Percentiles rank a stretch among this genome's conserved stretches.
Conservation (phyloP, 2,329 filamentous ascomycete species). For the Phoma sp. region DNA sequence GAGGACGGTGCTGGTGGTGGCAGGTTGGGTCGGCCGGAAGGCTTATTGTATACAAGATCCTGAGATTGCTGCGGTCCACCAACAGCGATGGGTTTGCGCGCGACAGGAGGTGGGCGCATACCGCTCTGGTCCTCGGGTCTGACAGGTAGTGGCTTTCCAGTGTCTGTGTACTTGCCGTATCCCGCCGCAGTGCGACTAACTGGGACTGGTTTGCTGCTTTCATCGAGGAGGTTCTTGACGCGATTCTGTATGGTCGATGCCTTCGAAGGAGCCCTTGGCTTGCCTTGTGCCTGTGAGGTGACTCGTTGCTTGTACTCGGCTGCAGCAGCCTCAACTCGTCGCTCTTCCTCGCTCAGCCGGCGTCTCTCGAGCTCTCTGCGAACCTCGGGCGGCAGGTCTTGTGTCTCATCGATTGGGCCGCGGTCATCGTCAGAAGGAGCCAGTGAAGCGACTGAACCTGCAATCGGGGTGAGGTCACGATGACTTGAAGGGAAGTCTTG, state of each 20-base stretch:
- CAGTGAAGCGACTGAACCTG: conserved; percentile 71
- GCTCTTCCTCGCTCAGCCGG: conserved; percentile 84
- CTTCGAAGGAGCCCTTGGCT: conserved; percentile 55
- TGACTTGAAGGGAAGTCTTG: conserved; percentile 30
- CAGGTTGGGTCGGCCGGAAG: conserved; percentile 30
- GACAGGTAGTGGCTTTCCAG: conserved; percentile 38
- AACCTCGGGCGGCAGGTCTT: conserved; percentile 83
- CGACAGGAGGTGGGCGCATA: conserved; percentile 29
- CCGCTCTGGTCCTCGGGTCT: conserved; percentile 38
- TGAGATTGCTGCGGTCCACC: conserved; percentile 18
- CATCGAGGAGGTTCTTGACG: conserved; percentile 82
- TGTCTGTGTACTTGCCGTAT: conserved; percentile 82
- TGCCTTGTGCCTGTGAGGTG: conserved; percentile 63
- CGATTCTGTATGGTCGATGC: conserved; percentile 91
- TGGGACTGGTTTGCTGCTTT: conserved; percentile 64
- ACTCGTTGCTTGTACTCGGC: conserved; percentile 84
- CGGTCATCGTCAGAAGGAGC: conserved; percentile 73
- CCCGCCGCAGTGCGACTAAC: conserved; percentile 79
- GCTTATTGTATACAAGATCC: conserved; percentile 40
- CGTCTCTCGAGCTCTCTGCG: conserved; percentile 86
- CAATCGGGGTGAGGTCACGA: conserved; percentile 66
- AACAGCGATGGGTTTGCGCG: conserved; percentile 57
- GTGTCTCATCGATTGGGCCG: conserved; percentile 67
- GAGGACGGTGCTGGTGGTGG: conserved; percentile 33
- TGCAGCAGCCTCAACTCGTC: conserved; percentile 84